These are phyloP conservation scores for Amanita rubescens DNA, from an alignment of 768 basidiomycete genomes.

Conservation along the genomic window DNA sequence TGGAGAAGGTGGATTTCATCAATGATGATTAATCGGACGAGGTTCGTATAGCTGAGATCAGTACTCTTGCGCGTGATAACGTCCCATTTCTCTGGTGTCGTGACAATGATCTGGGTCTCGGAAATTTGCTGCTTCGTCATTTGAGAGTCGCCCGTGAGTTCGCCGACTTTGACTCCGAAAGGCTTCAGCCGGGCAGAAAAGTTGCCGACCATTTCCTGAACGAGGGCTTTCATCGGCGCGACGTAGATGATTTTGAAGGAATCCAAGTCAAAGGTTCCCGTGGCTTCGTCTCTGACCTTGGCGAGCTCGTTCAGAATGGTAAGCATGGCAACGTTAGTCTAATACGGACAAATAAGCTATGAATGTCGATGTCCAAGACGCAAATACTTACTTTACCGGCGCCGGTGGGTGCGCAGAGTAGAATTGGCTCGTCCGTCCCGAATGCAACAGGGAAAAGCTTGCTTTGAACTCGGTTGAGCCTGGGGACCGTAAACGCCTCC, in stretches of 20 bases:
- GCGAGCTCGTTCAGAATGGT: slow-evolving; percentile 86
- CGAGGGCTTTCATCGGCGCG: slow-evolving; percentile 98
- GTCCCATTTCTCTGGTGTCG: slow-evolving; percentile 99
- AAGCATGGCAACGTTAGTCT: slow-evolving; percentile 98
- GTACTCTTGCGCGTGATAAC: slow-evolving; percentile 98
- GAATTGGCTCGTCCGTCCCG: slow-evolving; percentile 87
- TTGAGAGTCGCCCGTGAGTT: slow-evolving; percentile 95
- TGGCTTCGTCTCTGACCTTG: slow-evolving; percentile 79
- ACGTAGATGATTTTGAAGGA: slow-evolving; percentile 97
- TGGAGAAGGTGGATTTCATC: slow-evolving; percentile 98
- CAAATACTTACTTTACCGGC: slow-evolving; percentile 85
- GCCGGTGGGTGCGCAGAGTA: slow-evolving; percentile 97
- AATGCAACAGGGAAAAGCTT: slow-evolving; percentile 91
- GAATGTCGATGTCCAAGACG: background rate
- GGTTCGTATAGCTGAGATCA: slow-evolving; percentile 93
- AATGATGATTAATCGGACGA: slow-evolving; percentile 93
- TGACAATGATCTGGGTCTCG: slow-evolving; percentile 97
- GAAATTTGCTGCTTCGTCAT: slow-evolving; percentile 97
- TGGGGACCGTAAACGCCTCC: slow-evolving; percentile 75
- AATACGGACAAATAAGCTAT: background rate
- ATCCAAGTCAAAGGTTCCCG: slow-evolving; percentile 76
- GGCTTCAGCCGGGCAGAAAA: slow-evolving; percentile 69
- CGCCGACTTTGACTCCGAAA: slow-evolving; percentile 79
- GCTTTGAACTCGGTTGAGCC: slow-evolving; percentile 88
- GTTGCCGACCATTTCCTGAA: slow-evolving; percentile 98